Conservation (phyloP, 2,329 filamentous ascomycete species). For the Epicoccum sorghinum region DNA sequence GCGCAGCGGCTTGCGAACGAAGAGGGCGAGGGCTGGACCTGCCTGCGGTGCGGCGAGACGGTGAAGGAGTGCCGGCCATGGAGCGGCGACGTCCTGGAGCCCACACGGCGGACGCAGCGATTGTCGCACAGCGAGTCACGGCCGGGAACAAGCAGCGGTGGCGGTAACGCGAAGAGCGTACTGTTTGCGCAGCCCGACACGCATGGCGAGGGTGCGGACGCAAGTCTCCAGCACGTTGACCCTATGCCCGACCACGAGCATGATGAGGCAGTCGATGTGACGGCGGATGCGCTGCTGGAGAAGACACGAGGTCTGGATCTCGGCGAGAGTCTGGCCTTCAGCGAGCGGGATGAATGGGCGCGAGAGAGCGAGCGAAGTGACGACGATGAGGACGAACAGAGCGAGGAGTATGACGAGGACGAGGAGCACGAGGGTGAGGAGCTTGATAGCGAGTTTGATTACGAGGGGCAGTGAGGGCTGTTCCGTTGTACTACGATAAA, state of each 20-base stretch:
- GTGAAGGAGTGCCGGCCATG: conserved; percentile 89
- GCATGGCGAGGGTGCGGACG: conserved; percentile 3
- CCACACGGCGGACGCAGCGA: conserved; percentile 20
- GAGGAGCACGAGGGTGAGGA: conserved; percentile 46
- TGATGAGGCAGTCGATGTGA: conserved; percentile 1
- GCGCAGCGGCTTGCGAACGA: conserved; percentile 87
- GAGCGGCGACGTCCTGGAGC: conserved; percentile 84
- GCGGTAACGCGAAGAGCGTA: conserved; percentile 19
- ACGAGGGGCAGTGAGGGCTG: conserved; percentile 10
- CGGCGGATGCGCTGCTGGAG: conserved; percentile 6
- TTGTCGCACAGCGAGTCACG: neutral
- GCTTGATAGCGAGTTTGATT: conserved; percentile 22
- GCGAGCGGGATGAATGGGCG: conserved; percentile 47
- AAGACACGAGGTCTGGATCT: conserved; percentile 34
- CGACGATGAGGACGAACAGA: conserved; percentile 34
- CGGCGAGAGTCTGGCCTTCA: conserved; percentile 34
- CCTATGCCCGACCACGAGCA: conserved; percentile 6
- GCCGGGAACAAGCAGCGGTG: neutral
- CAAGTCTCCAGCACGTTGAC: conserved; percentile 28
- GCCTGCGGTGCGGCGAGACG: conserved; percentile 82
- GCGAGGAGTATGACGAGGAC: conserved; percentile 48
- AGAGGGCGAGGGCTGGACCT: conserved; percentile 93
- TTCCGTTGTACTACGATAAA: neutral
- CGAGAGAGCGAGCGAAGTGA: conserved; percentile 30
- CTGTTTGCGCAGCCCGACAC: conserved; percentile 22